These are phyloP conservation scores for Peterozyma toletana DNA, from an alignment of 805 yeast genomes.

Conservation along the genomic window DNA sequence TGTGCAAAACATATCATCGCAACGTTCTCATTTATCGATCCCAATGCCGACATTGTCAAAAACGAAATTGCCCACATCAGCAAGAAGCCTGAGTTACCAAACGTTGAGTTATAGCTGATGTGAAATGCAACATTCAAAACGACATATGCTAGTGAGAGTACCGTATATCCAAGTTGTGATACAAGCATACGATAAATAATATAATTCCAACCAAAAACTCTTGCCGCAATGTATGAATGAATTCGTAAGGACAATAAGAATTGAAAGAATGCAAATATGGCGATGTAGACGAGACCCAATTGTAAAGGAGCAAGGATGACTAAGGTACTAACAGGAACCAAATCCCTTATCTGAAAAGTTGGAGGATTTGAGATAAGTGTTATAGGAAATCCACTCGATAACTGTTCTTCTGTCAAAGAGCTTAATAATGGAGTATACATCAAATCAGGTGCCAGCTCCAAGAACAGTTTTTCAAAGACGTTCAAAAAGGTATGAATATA, in stretches of 20 bases:
- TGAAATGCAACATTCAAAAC: constrained; percentile 64
- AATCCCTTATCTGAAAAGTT: constrained; percentile 30
- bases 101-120: constrained; percentile 47
- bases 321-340: constrained; percentile 41
- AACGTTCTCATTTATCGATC: constrained; percentile 64
- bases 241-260: constrained; percentile 51
- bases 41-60: constrained; percentile 68
- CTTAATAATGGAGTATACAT: constrained; percentile 1
- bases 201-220: constrained; percentile 35
- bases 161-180: constrained; percentile 45
- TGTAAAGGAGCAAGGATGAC: constrained; percentile 61
- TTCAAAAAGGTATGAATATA: constrained; percentile 38
- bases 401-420: background rate
- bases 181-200: constrained; percentile 43
- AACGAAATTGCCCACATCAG: constrained; percentile 65
- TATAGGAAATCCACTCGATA: constrained; percentile 15
- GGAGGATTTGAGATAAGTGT: constrained; percentile 21
- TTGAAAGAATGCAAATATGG: constrained; percentile 69
- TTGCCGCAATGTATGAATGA: constrained; percentile 41
- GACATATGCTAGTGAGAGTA: constrained; percentile 51
- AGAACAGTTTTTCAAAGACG: constrained; percentile 25
- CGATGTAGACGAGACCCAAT: constrained; percentile 66
- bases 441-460: constrained; percentile 2
- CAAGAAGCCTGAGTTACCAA: constrained; percentile 65
- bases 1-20: constrained; percentile 42